Evolutionary conservation across 352 stramenopile genomes (phyloP).

Genomic region (Pythium grandisporangium): DNA sequence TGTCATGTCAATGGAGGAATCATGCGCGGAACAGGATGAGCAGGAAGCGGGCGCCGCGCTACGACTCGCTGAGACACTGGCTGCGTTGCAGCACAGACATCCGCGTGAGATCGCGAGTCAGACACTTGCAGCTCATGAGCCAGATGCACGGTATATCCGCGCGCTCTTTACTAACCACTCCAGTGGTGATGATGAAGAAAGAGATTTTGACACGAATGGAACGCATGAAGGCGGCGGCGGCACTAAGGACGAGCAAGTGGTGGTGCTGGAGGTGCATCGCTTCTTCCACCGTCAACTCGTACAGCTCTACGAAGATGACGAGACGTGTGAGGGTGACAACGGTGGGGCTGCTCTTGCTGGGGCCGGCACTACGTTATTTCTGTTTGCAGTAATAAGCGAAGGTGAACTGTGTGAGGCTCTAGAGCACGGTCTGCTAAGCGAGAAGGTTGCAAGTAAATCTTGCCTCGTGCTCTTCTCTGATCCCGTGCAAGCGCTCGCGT

Average conservation of each 20-base stretch:
- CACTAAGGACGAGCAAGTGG: too few relatives aligned
- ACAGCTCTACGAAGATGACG: constrained; percentile 23
- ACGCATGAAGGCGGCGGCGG: too few relatives aligned
- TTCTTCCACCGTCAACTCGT: constrained; percentile 29
- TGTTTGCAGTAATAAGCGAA: constrained; percentile 29
- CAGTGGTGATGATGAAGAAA: not conserved
- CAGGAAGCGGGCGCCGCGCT: constrained; percentile 35
- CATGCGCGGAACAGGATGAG: constrained; percentile 30
- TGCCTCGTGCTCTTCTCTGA: constrained; percentile 6
- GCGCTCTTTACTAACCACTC: constrained; percentile 16
- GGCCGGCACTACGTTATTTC: constrained; percentile 23
- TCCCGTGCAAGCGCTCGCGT: constrained; percentile 6
- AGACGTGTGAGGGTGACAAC: too few relatives aligned
- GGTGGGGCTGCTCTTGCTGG: too few relatives aligned
- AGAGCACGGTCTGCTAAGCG: constrained; percentile 18
- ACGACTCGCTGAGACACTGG: constrained; percentile 19
- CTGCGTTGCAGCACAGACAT: constrained; percentile 23
- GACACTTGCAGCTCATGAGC: constrained; percentile 24
- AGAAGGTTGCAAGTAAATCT: not conserved
- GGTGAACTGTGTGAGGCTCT: constrained; percentile 22
- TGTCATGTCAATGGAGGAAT: constrained; percentile 21
- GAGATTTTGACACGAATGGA: too few relatives aligned
- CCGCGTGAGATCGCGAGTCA: constrained; percentile 32
- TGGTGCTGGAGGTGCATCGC: constrained; percentile 40
- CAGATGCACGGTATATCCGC: constrained; percentile 37